Evolutionary conservation across 257 asterid genomes (phyloP).

Genomic region (Solanum chiquidenum): DNA sequence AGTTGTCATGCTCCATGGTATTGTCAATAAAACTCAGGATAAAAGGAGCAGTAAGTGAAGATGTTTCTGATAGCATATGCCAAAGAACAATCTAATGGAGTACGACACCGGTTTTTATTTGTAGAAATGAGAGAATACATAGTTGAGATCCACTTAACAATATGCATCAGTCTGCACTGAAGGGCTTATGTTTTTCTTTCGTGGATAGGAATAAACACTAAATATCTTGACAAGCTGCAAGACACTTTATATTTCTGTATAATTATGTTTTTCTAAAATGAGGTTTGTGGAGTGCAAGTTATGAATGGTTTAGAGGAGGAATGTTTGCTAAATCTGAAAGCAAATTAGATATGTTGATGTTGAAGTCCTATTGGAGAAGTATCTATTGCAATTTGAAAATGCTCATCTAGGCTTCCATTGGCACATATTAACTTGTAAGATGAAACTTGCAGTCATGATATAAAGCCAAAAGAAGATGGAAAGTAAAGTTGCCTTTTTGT

Average conservation of each 20-base stretch:
- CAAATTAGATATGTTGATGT: not conserved
- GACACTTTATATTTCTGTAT: not conserved
- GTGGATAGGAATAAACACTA: not conserved
- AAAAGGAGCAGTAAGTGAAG: not conserved
- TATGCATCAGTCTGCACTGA: not conserved
- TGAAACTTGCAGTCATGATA: not conserved
- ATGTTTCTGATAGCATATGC: not conserved
- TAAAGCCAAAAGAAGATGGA: not conserved
- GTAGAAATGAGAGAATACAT: not conserved
- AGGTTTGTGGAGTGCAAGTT: not conserved
- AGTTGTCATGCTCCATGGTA: not conserved
- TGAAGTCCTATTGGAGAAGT: not conserved
- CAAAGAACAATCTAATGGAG: not conserved
- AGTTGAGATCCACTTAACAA: not conserved
- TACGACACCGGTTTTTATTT: not conserved
- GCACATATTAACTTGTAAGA: not conserved
- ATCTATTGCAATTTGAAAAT: not conserved
- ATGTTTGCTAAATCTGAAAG: not conserved
- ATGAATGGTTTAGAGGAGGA: not conserved
- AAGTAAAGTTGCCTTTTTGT: not conserved
- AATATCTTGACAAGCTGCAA: not conserved
- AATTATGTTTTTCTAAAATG: not conserved
- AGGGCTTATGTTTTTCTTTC: not conserved
- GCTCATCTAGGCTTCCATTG: not conserved
- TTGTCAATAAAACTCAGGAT: not conserved